Evolutionary conservation across 805 yeast species (phyloP), one percentile per base, ranked within the genome.

Genomic region (Osmozyma mogii): DNA sequence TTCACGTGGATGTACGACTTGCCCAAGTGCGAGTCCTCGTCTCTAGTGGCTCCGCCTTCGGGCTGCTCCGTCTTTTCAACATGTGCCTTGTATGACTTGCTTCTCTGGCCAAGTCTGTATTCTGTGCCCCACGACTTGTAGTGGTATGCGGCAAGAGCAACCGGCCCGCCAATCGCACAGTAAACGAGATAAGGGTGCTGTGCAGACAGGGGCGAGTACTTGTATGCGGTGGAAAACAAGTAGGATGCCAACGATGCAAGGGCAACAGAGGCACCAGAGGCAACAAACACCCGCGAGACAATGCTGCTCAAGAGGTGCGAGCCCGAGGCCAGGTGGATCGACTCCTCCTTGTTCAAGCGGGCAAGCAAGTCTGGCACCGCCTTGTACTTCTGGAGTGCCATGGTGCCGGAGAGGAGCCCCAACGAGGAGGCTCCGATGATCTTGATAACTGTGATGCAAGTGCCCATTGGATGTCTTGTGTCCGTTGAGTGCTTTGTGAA

Each of bases 161-260:
- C 25, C 7, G 75, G 72, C 18, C 66, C 65, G n/a, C 74, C 71
- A 6, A 71, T 28, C n/a, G 78, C 65, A 27, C 80, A 63, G 49
- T 82, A 82, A 9, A 82, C 46, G 46, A 82, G 65, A 49, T 81
- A 82, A 13, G 92, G 92, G 53, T 82, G 94, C 51, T 72, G 72
- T 32, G 68, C 75, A 21, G 58, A 48, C 4, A 52, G 41, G 13
- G 83, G 74, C 1, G 85, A 74, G 28, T 65, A 63, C 28, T 56
- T 57, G 47, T 66, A 81, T n/a, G 80, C 78, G 38, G 67, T 40
- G 18, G 63, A 56, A 41, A 81, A 75, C 28, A 75, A 58, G 20
- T 61, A 52, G 1, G 79, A 43, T 16, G 45, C 36, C 19, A 6
- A 80, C 24, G n/a, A n/a, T n/a, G n/a, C n/a, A n/a, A n/a, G n/a